These are phyloP conservation scores for Epichloe festucae DNA, from an alignment of 2,329 filamentous ascomycete species.

Conservation along the genomic window DNA sequence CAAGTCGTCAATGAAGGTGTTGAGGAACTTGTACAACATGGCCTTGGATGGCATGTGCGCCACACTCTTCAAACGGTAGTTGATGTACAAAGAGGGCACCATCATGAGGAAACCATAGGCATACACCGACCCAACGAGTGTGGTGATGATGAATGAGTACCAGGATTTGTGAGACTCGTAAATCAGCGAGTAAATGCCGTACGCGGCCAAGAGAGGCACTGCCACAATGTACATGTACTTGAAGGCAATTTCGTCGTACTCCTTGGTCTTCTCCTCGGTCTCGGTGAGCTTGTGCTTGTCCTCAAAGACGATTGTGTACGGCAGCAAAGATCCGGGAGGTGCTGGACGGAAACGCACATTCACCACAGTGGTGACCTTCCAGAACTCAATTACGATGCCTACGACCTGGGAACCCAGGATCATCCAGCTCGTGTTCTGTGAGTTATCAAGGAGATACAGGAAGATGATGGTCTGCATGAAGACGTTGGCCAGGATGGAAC, in stretches of 20 bases:
- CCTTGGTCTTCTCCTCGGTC: conserved; percentile 94
- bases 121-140: conserved; percentile 89
- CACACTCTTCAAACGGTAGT: conserved; percentile 90
- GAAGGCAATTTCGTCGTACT: conserved; percentile 97
- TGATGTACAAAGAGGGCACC: conserved; percentile 95
- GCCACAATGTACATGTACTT: conserved; percentile 89
- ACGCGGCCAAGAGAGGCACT: conserved; percentile 78
- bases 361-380: conserved; percentile 95
- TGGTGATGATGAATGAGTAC: conserved; percentile 94
- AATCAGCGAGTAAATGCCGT: conserved; percentile 78
- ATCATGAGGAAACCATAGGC: conserved; percentile 99
- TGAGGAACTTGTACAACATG: conserved; percentile 97
- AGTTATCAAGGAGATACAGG: conserved; percentile 93
- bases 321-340: conserved; percentile 54
- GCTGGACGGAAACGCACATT: conserved; percentile 69
- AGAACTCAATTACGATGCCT: conserved; percentile 56
- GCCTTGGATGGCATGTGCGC: conserved; percentile 95
- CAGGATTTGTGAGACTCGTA: conserved; percentile 96
- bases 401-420: conserved; percentile 87
- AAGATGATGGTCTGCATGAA: conserved; percentile 97
- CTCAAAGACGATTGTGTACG: conserved; percentile 74
- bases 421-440: conserved; percentile 98
- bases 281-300: conserved; percentile 95
- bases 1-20: conserved; percentile 97
- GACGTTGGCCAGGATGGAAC: conserved; percentile 91